Percentiles rank a stretch among this genome's conserved stretches.
These are phyloP conservation scores for Xylariomycetidae sp. DNA, from an alignment of 2,329 filamentous ascomycete species.

Conservation along the genomic window DNA sequence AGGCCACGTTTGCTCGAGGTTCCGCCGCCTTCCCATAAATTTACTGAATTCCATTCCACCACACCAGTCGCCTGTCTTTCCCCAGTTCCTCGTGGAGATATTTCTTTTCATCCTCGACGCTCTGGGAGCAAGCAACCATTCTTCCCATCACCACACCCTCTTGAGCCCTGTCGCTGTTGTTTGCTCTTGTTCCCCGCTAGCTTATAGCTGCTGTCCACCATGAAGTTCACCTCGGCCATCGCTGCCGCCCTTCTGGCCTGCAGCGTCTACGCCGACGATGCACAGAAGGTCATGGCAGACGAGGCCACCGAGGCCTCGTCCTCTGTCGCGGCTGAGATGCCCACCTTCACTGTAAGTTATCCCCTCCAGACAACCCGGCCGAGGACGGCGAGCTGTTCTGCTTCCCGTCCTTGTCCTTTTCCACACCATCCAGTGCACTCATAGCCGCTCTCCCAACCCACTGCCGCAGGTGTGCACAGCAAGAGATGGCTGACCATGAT, in stretches of 20 bases:
- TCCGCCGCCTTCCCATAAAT: constrained; percentile 16
- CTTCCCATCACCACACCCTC: constrained; percentile 8
- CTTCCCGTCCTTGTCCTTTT: background rate
- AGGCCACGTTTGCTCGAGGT: constrained; percentile 26
- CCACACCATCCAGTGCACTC: constrained; percentile 6
- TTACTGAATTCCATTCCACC: constrained; percentile 10
- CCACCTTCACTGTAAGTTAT: constrained; percentile 78
- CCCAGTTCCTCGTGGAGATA: constrained; percentile 18
- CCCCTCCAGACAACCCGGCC: constrained; percentile 3
- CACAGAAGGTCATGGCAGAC: constrained; percentile 43
- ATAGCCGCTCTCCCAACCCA: constrained; percentile 3
- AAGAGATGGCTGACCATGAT: background rate
- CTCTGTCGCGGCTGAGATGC: constrained; percentile 57
- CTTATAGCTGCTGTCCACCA: constrained; percentile 38
- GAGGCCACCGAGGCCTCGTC: constrained; percentile 46
- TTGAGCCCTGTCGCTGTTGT: background rate
- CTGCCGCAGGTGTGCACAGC: background rate
- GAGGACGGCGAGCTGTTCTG: no score
- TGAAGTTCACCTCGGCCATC: constrained; percentile 80
- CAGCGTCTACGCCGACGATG: constrained; percentile 58
- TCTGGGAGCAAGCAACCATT: constrained; percentile 32
- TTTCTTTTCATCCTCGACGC: constrained; percentile 27
- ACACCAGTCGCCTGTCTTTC: constrained; percentile 14
- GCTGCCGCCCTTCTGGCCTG: constrained; percentile 69
- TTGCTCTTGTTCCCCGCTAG: constrained; percentile 6